phyloP scores from a whole-genome alignment of 176 grass and related monocot species.

The Coix lacrymajobi region DNA sequence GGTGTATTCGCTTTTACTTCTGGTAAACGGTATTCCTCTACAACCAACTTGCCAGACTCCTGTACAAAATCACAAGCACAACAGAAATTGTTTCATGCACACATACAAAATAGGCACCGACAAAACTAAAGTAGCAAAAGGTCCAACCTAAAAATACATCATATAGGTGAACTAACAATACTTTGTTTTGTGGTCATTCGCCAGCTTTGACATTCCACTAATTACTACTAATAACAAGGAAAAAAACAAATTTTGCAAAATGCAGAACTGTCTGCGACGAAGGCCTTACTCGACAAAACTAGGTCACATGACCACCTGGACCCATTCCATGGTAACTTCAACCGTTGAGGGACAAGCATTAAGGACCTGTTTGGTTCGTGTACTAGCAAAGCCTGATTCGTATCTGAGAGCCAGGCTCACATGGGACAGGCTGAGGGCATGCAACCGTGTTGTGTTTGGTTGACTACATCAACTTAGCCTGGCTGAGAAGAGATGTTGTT shows the following conservation, averaged over 20 bases:
- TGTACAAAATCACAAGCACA: conserved; percentile 34
- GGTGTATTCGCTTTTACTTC: conserved; percentile 63
- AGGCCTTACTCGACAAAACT: neutral
- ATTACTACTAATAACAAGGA: neutral
- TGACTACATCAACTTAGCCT: too few relatives aligned
- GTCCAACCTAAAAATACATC: neutral
- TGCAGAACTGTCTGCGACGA: neutral
- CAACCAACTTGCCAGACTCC: conserved; percentile 68
- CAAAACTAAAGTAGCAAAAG: neutral
- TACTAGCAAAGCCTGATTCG: too few relatives aligned
- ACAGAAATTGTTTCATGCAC: conserved; percentile 1
- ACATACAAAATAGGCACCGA: neutral
- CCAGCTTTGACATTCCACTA: neutral
- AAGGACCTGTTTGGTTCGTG: too few relatives aligned
- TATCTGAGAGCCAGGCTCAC: too few relatives aligned
- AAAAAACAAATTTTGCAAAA: neutral
- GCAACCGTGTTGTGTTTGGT: too few relatives aligned
- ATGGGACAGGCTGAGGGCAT: too few relatives aligned
- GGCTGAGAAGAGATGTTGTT: too few relatives aligned
- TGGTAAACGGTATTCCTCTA: conserved; percentile 86
- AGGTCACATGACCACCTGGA: neutral
- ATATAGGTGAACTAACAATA: conserved; percentile 20
- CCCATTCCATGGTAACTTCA: neutral
- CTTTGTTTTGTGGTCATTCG: neutral
- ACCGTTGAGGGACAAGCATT: conserved; percentile 14